phyloP scores from a whole-genome alignment of 1,284 basidiomycete genomes.

The Testicularia cyperi region DNA sequence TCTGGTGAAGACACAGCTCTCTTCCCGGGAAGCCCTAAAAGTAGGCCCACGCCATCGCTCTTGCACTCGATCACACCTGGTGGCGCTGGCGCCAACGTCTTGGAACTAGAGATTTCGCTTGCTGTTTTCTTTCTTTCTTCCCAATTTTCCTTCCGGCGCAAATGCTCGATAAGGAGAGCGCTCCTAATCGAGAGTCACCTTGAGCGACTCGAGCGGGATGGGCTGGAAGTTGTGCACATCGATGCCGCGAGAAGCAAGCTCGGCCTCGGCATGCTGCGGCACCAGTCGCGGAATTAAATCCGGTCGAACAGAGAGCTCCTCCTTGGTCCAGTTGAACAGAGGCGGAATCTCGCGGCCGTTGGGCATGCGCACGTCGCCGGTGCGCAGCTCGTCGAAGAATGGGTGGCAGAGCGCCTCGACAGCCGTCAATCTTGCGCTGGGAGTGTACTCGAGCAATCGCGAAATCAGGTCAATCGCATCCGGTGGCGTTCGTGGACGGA shows the following conservation, averaged over 20 bases:
- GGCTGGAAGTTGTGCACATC: conserved; percentile 78
- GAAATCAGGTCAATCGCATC: conserved; percentile 96
- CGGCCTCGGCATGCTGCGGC: conserved; percentile 82
- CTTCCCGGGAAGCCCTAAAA: too few relatives aligned
- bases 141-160: too few relatives aligned
- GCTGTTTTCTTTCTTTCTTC: too few relatives aligned
- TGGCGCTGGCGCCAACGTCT: too few relatives aligned
- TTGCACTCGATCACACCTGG: too few relatives aligned
- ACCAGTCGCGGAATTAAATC: conserved; percentile 89
- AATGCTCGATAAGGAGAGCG: too few relatives aligned
- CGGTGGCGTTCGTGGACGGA: conserved; percentile 91
- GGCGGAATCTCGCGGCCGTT: conserved; percentile 93
- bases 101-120: too few relatives aligned
- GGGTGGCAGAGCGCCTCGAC: conserved; percentile 81
- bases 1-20: too few relatives aligned
- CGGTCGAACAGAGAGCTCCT: conserved; percentile 93
- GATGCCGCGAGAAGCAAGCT: conserved; percentile 81
- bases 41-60: too few relatives aligned
- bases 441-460: conserved; percentile 94
- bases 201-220: conserved; percentile 58
- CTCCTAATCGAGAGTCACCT: conserved; percentile 58
- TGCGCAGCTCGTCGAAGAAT: conserved; percentile 94
- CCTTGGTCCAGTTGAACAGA: conserved; percentile 93
- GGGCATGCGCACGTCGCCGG: conserved; percentile 79
- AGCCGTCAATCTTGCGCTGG: conserved; percentile 83